Percentiles rank a stretch among this genome's conserved stretches.
Evolutionary conservation across 257 asterid species (phyloP).

Genomic region (Cruciata laevipes): DNA sequence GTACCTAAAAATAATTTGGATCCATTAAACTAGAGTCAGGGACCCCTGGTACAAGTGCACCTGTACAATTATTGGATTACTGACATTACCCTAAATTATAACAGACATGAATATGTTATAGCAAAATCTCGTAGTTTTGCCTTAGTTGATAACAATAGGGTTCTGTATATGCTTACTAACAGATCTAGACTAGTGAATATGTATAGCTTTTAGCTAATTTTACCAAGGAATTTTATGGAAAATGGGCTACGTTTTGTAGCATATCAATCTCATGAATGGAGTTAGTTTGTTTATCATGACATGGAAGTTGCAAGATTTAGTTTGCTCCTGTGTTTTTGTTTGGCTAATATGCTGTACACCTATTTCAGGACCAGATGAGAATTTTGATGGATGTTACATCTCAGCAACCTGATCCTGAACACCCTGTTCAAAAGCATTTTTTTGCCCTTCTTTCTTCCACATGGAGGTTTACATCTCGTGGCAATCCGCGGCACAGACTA

Average conservation of each 20-base stretch:
- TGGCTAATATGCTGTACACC: slow-evolving; percentile 21
- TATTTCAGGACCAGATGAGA: slow-evolving; percentile 66
- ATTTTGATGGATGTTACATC: slow-evolving; percentile 62
- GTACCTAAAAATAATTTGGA: not conserved
- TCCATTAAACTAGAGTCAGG: not conserved
- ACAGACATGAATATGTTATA: no score
- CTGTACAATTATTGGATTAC: not conserved
- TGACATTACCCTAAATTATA: slow-evolving; percentile 5
- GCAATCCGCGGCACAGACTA: slow-evolving; percentile 22
- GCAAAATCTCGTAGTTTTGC: not conserved
- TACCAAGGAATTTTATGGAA: not conserved
- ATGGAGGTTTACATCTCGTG: slow-evolving; percentile 46
- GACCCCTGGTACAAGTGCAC: not conserved
- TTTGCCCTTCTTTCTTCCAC: slow-evolving; percentile 61
- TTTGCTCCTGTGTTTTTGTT: slow-evolving; percentile 1
- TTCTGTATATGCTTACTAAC: not conserved
- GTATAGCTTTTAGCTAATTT: not conserved
- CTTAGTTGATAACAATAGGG: not conserved
- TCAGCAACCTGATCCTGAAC: slow-evolving; percentile 67
- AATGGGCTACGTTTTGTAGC: not conserved
- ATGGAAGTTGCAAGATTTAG: not conserved
- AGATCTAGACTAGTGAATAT: no score
- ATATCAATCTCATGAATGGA: not conserved
- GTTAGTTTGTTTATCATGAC: not conserved
- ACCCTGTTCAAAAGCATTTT: slow-evolving; percentile 75